phyloP scores from a whole-genome alignment of 768 basidiomycete species.

The Lepiota venenata region DNA sequence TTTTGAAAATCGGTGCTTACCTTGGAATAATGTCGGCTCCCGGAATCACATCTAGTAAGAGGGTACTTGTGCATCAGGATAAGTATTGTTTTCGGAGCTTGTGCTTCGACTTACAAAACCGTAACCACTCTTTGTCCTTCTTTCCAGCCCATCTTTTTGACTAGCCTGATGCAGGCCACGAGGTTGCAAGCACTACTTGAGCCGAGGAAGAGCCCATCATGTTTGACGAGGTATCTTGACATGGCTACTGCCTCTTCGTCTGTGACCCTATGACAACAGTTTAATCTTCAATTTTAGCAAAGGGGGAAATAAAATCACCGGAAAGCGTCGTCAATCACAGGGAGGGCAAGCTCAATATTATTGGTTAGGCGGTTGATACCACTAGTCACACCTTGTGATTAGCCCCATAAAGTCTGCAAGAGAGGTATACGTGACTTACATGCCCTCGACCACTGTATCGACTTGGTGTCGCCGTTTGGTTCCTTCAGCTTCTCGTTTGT shows the following conservation, averaged over 20 bases:
- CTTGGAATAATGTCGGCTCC: slow-evolving; percentile 90
- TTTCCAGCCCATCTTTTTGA: slow-evolving; percentile 64
- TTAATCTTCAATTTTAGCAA: neutral
- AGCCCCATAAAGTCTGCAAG: neutral
- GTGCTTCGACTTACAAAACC: slow-evolving; percentile 57
- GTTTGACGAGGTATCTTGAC: slow-evolving; percentile 87
- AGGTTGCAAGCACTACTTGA: slow-evolving; percentile 97
- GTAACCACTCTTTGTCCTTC: slow-evolving; percentile 78
- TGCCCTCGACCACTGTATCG: slow-evolving; percentile 94
- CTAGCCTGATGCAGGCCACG: slow-evolving; percentile 84
- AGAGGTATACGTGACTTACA: slow-evolving; percentile 37
- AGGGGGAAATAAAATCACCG: slow-evolving; percentile 42
- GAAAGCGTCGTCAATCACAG: slow-evolving; percentile 87
- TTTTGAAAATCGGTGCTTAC: slow-evolving; percentile 29
- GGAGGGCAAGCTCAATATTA: slow-evolving; percentile 83
- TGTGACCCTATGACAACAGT: slow-evolving; percentile 58
- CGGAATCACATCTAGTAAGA: slow-evolving; percentile 78
- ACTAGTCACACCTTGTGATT: slow-evolving; percentile 32
- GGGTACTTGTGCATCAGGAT: neutral
- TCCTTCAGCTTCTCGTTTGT: slow-evolving; percentile 89
- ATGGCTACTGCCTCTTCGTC: slow-evolving; percentile 95
- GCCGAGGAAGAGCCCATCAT: slow-evolving; percentile 93
- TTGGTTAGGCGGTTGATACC: slow-evolving; percentile 92
- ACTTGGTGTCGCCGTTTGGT: slow-evolving; percentile 92
- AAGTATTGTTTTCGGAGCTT: neutral